These are phyloP conservation scores for Crithidia expoeki DNA, from an alignment of 208 protist genomes.

Conservation along the genomic window DNA sequence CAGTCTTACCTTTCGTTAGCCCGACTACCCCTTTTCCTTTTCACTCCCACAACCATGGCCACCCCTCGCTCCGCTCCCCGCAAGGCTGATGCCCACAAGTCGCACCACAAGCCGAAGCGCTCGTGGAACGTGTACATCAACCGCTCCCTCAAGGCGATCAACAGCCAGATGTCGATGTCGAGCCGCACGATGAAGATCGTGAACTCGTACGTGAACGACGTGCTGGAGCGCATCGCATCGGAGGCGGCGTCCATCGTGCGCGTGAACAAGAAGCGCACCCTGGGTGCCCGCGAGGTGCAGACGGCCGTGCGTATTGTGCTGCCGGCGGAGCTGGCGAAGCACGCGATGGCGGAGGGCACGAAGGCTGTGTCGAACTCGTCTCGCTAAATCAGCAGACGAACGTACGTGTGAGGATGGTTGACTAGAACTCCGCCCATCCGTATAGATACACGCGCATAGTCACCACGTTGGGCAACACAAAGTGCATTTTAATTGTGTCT, in stretches of 20 bases:
- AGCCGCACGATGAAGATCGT: conserved; percentile 97
- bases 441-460: too few species aligned
- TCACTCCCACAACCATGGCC: too few species aligned
- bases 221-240: conserved; percentile 96
- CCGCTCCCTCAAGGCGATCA: conserved; percentile 95
- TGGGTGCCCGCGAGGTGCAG: conserved; percentile 96
- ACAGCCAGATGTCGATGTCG: conserved; percentile 96
- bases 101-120: conserved; percentile 74
- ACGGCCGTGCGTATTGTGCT: conserved; percentile 97
- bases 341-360: conserved; percentile 98
- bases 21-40: too few species aligned
- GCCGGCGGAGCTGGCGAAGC: conserved; percentile 97
- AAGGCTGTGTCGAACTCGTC: conserved; percentile 95
- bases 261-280: conserved; percentile 96
- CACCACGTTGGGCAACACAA: too few species aligned
- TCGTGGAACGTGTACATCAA: conserved; percentile 90
- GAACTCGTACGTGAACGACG: conserved; percentile 98
- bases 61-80: conserved; percentile 47
- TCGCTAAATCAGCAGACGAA: conserved; percentile 24
- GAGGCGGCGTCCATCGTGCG: conserved; percentile 94
- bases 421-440: too few species aligned
- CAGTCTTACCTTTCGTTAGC: too few species aligned
- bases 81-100: conserved; percentile 43
- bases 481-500: too few species aligned
- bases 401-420: background rate